A percentile compares a stretch with the other conserved stretches of the same genome.
These are phyloP conservation scores for Onygenales sp. DNA, from an alignment of 2,329 filamentous ascomycete genomes.

Conservation along the genomic window DNA sequence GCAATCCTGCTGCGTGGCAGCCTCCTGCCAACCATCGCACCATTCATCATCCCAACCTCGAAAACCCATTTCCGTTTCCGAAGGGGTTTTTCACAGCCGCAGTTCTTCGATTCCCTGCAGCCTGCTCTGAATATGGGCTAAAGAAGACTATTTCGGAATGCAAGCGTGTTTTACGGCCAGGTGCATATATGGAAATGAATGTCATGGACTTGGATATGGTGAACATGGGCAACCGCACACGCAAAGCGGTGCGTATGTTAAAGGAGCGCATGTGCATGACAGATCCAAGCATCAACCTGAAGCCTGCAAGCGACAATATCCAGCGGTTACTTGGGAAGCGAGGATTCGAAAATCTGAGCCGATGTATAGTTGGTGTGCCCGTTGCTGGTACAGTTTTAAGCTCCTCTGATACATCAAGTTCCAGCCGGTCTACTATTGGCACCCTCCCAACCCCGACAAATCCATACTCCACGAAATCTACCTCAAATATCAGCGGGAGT, in stretches of 20 bases:
- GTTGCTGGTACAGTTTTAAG: slow-evolving; percentile 36
- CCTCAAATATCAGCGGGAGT: not conserved
- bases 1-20: slow-evolving; percentile 33
- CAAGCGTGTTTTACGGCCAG: slow-evolving; percentile 39
- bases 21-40: slow-evolving; percentile 35
- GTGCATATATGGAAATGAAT: slow-evolving; percentile 41
- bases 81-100: slow-evolving; percentile 37
- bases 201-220: slow-evolving; percentile 42
- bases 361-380: slow-evolving; percentile 40
- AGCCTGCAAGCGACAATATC: slow-evolving; percentile 39
- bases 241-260: slow-evolving; percentile 35
- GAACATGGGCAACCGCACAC: slow-evolving; percentile 39
- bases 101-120: slow-evolving; percentile 38
- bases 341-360: slow-evolving; percentile 40
- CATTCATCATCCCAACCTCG: slow-evolving; percentile 31
- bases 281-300: slow-evolving; percentile 35
- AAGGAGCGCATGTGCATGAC: slow-evolving; percentile 37
- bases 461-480: slow-evolving; percentile 5
- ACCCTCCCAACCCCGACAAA: slow-evolving; percentile 9
- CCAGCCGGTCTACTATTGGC: slow-evolving; percentile 23
- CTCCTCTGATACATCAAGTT: slow-evolving; percentile 34
- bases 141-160: slow-evolving; percentile 39
- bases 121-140: slow-evolving; percentile 34
- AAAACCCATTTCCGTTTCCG: slow-evolving; percentile 37
- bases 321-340: slow-evolving; percentile 36